A percentile compares a stretch with the other conserved stretches of the same genome.
Conservation (phyloP, 2,329 filamentous ascomycete species). For the Neonectria punicea region DNA sequence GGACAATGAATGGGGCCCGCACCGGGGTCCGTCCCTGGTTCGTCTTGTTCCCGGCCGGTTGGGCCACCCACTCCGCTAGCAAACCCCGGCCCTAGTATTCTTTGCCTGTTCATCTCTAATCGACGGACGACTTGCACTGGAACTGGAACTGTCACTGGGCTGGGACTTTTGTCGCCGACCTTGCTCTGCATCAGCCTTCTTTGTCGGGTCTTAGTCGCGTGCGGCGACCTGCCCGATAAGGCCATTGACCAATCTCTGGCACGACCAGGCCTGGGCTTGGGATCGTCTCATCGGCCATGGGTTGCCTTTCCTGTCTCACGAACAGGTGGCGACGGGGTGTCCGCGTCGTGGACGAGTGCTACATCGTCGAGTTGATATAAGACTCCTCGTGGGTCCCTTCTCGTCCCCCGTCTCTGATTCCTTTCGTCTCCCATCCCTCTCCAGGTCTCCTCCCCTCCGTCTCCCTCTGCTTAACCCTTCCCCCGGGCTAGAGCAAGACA, state of each 20-base stretch:
- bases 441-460: slow-evolving; percentile 5
- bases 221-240: slow-evolving; percentile 24
- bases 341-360: not conserved
- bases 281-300: not conserved
- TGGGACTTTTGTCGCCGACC: slow-evolving; percentile 11
- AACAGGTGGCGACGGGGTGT: slow-evolving; percentile 7
- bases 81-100: not conserved
- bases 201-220: slow-evolving; percentile 2
- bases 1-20: not conserved
- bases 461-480: not conserved
- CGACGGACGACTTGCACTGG: not conserved
- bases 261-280: not conserved
- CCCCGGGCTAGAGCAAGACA: not conserved
- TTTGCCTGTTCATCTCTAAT: not conserved
- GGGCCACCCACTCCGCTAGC: slow-evolving; percentile 1
- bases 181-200: not conserved
- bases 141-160: not conserved
- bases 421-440: slow-evolving; percentile 17
- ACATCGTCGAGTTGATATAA: slow-evolving; percentile 13
- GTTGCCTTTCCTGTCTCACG: slow-evolving; percentile 1
- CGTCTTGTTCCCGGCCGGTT: slow-evolving; percentile 21
- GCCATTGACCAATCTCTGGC: slow-evolving; percentile 10
- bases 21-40: slow-evolving; percentile 2
- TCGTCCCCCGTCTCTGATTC: slow-evolving; percentile 5
- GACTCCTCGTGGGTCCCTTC: slow-evolving; percentile 3